Base-by-base conservation (phyloP, 331 rosid genomes). In the Prunus yedoensis region DNA sequence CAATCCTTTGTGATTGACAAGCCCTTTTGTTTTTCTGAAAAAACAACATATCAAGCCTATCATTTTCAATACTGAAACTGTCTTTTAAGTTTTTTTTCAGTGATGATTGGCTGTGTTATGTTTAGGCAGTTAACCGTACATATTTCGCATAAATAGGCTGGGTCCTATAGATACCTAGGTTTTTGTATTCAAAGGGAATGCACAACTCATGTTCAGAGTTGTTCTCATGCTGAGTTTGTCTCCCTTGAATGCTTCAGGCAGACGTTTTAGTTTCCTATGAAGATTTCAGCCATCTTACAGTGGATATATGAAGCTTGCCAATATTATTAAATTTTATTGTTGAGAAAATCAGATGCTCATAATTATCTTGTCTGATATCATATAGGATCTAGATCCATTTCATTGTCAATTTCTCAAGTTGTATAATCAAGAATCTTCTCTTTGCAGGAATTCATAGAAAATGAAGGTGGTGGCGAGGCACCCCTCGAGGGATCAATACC, bases 401-500 rank as follows among this genome's bases (percentile, higher is more conserved):
- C 41, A 53, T 23, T 13, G 17, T 70, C 14, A 8, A 43, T 13
- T 45, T 5, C 17, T 56, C 9, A 18, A 54, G 35, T 54, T 21
- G 32, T 28, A n/a, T 60, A 28, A 47, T 73, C 28, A 27, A 46
- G 11, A 60, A 25, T 46, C 58, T 66, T 76, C 45, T 12, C 76
- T 54, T 86, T 76, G 69, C 88, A 94, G 99, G 97, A 94, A 78
- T 94, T 94, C 80, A 83, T 94, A 80, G 72, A 82, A 81, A 90
- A 88, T 84, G 97, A 94, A 87, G 96, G 99, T 66, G 92, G 86
- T 65, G 97, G 99, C 4, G 97, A 89, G 85, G 89, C 85, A 50
- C 99, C 99, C 47, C 91, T 94, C 16, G 99, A 94, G 79, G 99
- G 99, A 83, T 92, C 99, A 71, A 94, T 94, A 83, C 96, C 97